Evolutionary conservation across 179 eudicot species (phyloP).

Genomic region (Silene coronaria): DNA sequence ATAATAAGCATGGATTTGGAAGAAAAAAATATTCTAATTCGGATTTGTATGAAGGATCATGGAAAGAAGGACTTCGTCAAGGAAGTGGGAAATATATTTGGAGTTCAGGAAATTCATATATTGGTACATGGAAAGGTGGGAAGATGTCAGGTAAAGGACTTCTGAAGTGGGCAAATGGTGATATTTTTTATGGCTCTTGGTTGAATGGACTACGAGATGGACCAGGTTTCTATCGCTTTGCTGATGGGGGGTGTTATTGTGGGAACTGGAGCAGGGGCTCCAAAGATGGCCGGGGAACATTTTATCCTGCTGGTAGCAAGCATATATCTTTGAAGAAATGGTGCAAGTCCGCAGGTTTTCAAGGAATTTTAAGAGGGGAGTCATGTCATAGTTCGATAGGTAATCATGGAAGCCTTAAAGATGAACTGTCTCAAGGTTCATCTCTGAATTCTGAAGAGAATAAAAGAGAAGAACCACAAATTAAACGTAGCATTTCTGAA

Average conservation of each 20-base stretch:
- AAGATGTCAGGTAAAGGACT: slow-evolving; percentile 80
- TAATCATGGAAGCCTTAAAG: slow-evolving; percentile 32
- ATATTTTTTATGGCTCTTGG: slow-evolving; percentile 85
- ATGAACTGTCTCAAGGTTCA: slow-evolving; percentile 35
- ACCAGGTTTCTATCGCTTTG: slow-evolving; percentile 64
- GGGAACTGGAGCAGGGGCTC: slow-evolving; percentile 82
- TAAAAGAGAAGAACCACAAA: slow-evolving; percentile 30
- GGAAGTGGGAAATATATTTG: slow-evolving; percentile 81
- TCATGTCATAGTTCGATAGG: slow-evolving; percentile 21
- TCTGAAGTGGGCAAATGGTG: slow-evolving; percentile 83
- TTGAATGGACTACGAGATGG: slow-evolving; percentile 75
- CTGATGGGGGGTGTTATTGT: slow-evolving; percentile 76
- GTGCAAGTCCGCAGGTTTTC: slow-evolving; percentile 37
- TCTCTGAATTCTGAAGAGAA: slow-evolving; percentile 31
- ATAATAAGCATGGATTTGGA: slow-evolving; percentile 75
- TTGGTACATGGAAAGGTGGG: slow-evolving; percentile 85
- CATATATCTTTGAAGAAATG: slow-evolving; percentile 46
- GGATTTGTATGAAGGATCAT: slow-evolving; percentile 74
- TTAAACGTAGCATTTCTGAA: slow-evolving; percentile 55
- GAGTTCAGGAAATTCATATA: slow-evolving; percentile 56
- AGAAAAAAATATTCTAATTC: slow-evolving; percentile 60
- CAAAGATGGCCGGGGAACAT: slow-evolving; percentile 84
- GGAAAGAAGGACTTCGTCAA: slow-evolving; percentile 83
- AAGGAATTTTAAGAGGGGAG: slow-evolving; percentile 32
- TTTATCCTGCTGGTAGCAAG: slow-evolving; percentile 74